Base-by-base conservation (phyloP, 805 yeast species). In the Schizosaccharomyces lindneri region DNA sequence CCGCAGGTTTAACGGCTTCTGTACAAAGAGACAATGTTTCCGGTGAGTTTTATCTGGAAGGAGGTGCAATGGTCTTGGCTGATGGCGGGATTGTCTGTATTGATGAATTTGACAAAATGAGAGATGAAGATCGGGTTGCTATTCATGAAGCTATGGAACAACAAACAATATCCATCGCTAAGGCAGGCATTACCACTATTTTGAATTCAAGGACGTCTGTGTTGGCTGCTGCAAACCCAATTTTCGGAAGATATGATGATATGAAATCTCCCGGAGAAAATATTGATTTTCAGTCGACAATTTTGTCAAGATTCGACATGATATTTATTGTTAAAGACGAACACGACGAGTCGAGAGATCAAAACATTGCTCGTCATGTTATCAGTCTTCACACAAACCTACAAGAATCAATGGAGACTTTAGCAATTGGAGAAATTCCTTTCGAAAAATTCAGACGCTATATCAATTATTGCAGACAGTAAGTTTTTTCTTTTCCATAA, bases 111-210 rank as follows among this genome's bases (percentile, higher is more conserved):
- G 99, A 93, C 72, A 93, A 93, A 76, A 93, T 93, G 99, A 79
- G 97, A 71, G 99, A 93, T 69, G 97, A 93, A 71, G 98, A 93
- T 73, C 79, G 99, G 70, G 97, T 93, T 48, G 97, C 98, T 0
- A 93, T 93, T 66, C 99, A 93, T 73, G 99, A 93, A 76, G 98
- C 98, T 13, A 93, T 93, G 99, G 99, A 93, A 75, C 99, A 93
- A 73, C 99, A 93, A 73, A 93, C 98, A 0, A 93, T 93, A 63
- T 90, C 97, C 15, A 89, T 93, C 71, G 98, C 99, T 41, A 93
- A 93, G 72, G 99, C 99, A 9, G 99, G 99, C 71, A 93, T 93
- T 67, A 93, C 97, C 1, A 93, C 99, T 0, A 89, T 93, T 62
- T 78, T 93, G 67, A 93, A 93, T 72, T 93, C 98, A 2, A 80